These are phyloP conservation scores for Nicotiana rustica DNA, from an alignment of 305 asterid genomes.

Conservation along the genomic window DNA sequence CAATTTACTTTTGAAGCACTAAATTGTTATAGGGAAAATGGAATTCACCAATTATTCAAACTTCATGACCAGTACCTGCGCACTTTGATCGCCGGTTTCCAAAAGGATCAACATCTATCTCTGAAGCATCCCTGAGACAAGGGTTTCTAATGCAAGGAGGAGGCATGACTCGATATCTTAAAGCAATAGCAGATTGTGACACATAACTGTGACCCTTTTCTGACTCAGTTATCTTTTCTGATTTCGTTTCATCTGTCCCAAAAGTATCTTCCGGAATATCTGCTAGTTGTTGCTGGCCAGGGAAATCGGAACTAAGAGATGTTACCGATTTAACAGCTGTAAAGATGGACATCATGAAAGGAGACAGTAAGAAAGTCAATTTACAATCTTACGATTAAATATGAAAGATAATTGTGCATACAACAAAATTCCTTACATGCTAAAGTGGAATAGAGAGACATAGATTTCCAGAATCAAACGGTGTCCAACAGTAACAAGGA, in stretches of 20 bases:
- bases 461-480: neutral
- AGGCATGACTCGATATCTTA: conserved; percentile 95
- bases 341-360: conserved; percentile 27
- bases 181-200: conserved; percentile 94
- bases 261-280: conserved; percentile 47
- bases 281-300: conserved; percentile 44
- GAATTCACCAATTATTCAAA: neutral
- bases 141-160: conserved; percentile 95
- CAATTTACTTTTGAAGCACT: neutral
- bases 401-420: conserved; percentile 3
- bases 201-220: conserved; percentile 67
- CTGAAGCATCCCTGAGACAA: conserved; percentile 61
- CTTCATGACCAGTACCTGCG: conserved; percentile 59
- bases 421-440: conserved; percentile 2
- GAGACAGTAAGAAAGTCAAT: neutral
- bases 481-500: neutral
- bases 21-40: neutral
- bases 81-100: conserved; percentile 78
- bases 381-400: neutral
- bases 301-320: conserved; percentile 46
- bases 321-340: conserved; percentile 53
- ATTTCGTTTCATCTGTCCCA: conserved; percentile 48
- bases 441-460: neutral
- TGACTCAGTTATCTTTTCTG: conserved; percentile 44
- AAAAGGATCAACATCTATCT: conserved; percentile 67